These are phyloP conservation scores for Bolboschoenus planiculmis DNA, from an alignment of 176 grass and related monocot species.

Conservation along the genomic window DNA sequence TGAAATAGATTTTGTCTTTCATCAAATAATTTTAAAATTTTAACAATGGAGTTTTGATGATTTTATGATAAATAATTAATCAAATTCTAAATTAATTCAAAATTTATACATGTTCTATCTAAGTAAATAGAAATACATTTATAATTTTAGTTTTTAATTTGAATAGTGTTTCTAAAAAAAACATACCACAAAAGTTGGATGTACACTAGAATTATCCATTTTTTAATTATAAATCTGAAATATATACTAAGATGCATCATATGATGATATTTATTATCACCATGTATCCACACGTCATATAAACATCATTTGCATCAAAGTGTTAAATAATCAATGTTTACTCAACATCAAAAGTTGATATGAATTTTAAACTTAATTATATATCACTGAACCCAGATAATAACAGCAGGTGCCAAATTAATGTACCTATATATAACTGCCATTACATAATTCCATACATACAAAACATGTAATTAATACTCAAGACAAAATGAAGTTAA, in stretches of 20 bases:
- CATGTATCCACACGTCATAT: neutral
- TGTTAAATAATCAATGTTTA: neutral
- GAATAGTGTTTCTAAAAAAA: too few relatives aligned
- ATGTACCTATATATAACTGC: neutral
- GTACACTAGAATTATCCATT: too few relatives aligned
- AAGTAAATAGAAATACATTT: too few relatives aligned
- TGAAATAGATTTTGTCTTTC: too few relatives aligned
- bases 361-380: neutral
- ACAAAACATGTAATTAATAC: neutral
- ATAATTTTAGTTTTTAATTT: too few relatives aligned
- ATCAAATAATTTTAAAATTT: too few relatives aligned
- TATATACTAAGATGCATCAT: neutral
- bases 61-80: too few relatives aligned
- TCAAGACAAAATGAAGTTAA: neutral
- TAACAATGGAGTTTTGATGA: too few relatives aligned
- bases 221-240: too few relatives aligned
- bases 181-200: too few relatives aligned
- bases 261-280: neutral
- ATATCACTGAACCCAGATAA: neutral
- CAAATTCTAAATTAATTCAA: too few relatives aligned
- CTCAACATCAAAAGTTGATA: neutral
- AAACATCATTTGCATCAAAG: neutral
- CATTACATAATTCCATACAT: neutral
- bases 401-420: neutral
- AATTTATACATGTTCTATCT: too few relatives aligned